Evolutionary conservation across 2,329 filamentous ascomycete genomes (phyloP).

Genomic region (Hortaea sp.): DNA sequence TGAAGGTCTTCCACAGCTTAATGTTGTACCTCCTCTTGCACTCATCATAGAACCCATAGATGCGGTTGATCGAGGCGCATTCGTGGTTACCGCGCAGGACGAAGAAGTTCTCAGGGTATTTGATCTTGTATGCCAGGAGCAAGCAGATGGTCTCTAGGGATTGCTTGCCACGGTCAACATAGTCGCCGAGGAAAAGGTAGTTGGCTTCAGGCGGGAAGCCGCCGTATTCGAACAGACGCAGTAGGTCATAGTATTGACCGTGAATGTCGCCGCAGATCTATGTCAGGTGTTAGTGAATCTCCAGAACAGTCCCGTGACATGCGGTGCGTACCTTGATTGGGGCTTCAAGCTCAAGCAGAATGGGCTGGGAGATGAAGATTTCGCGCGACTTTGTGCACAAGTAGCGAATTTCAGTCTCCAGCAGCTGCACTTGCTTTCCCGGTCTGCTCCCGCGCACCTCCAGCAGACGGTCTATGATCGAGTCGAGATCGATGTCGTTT

Average conservation of each 20-base stretch:
- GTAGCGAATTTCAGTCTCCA: conserved; percentile 92
- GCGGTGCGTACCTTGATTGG: conserved; percentile 77
- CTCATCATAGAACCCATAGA: conserved; percentile 99
- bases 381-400: conserved; percentile 97
- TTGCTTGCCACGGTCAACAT: conserved; percentile 98
- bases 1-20: conserved; percentile 99
- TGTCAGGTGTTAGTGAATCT: conserved; percentile 6
- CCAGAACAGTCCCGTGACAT: not conserved
- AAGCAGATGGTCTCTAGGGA: conserved; percentile 97
- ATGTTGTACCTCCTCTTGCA: conserved; percentile 99
- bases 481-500: conserved; percentile 95
- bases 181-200: conserved; percentile 98
- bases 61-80: conserved; percentile 96
- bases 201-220: conserved; percentile 98
- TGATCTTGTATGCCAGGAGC: conserved; percentile 97
- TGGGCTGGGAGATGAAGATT: conserved; percentile 99
- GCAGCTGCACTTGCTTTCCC: conserved; percentile 94
- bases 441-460: conserved; percentile 96
- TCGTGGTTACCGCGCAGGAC: conserved; percentile 97
- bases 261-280: conserved; percentile 99
- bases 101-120: conserved; percentile 99
- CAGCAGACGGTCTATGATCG: conserved; percentile 95
- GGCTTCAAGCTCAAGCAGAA: conserved; percentile 92
- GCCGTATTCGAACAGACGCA: conserved; percentile 95
- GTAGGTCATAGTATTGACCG: conserved; percentile 96